Evolutionary conservation across 2,329 filamentous ascomycete species (phyloP), one percentile per base, ranked within the genome.

Genomic region (Trematosphaeria pertusa): DNA sequence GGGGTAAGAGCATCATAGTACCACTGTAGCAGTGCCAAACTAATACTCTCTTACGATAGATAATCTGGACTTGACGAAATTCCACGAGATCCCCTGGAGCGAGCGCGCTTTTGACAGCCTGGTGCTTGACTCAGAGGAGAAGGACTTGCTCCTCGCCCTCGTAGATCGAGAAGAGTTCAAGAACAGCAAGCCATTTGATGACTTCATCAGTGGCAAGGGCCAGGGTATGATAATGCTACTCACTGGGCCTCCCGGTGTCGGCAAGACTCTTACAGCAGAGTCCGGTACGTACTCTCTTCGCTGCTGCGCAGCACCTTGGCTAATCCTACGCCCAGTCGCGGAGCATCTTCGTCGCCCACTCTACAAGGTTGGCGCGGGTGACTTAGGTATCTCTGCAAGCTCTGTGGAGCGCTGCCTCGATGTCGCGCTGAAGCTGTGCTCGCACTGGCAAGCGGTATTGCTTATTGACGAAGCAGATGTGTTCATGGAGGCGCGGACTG

Each of bases 281-380:
- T 26, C 36, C 2, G 10, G 22, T 32, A 19, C 15, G 8, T 12
- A 15, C 12, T 32, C 7, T 11, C 15, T 22, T 14, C 11, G 31
- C 24, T 10, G 8, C 20, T 14, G 21, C n/a, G n/a, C n/a, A n/a
- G n/a, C n/a, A n/a, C n/a, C n/a, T n/a, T n/a, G n/a, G n/a, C n/a
- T n/a, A n/a, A n/a, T n/a, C n/a, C n/a, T 88, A 87, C 9, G 89
- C 12, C 12, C 93, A 65, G 77, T 91, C 4, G 82, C 92, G 43
- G 85, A 86, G 61, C 87, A 74, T 31, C 75, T 79, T 67, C 64
- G 69, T 71, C 37, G 73, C 2, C 79, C 79, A 3, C 62, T 82
- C 0, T 80, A 76, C 57, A 65, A 68, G 22, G 71, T 81, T 62
- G 73, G 69, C 12, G 68, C 72, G 3, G 77, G 76, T 5, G 78